Evolutionary conservation across 441 rosid genomes (phyloP), one percentile per base, ranked within the genome.

Genomic region (Rhodomyrtus psidioides): DNA sequence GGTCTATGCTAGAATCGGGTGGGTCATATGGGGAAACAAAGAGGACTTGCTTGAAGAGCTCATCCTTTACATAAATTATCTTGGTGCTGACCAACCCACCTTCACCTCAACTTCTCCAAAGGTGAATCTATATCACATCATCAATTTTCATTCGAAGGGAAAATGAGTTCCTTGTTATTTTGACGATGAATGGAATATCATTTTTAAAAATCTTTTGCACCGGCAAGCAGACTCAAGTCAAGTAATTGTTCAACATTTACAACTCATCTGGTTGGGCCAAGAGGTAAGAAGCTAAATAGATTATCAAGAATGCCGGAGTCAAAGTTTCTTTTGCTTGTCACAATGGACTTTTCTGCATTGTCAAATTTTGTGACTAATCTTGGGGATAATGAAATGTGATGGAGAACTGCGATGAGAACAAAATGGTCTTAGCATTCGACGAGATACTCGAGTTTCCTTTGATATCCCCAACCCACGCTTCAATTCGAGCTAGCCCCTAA

Each of bases 91-190:
- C 90, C 99, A 94, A 85, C 98, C 98, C 86, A 96, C 98, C 24
- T 95, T 96, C 90, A 96, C 98, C 99, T 96, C 88, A 95, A 96
- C 86, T 96, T 96, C 94, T 96, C 99, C 49, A 95, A 96, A 89
- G 98, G 95, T 93, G 83, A 56, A 6, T 49, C 90, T 89, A 58
- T 51, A 21, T 79, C 49, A 27, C 1, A 57, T 44, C 39, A 23
- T 55, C 57, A 55, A 27, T 82, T 53, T 28, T 54, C 55, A 23
- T 82, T 10, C 21, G 14, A 28, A 62, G 17, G 75, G 75, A 62
- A 30, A 62, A 62, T 1, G 44, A 62, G 10, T 62, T 62, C 16
- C 75, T 62, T 62, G 8, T 34, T 62, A 62, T 17, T 34, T 65
- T 65, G 76, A 46, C 46, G 30, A 65, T 34, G 76, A 65, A 34